Evolutionary conservation across 805 yeast genomes (phyloP), one percentile per base, ranked within the genome.

Genomic region (Starmerella stellata): DNA sequence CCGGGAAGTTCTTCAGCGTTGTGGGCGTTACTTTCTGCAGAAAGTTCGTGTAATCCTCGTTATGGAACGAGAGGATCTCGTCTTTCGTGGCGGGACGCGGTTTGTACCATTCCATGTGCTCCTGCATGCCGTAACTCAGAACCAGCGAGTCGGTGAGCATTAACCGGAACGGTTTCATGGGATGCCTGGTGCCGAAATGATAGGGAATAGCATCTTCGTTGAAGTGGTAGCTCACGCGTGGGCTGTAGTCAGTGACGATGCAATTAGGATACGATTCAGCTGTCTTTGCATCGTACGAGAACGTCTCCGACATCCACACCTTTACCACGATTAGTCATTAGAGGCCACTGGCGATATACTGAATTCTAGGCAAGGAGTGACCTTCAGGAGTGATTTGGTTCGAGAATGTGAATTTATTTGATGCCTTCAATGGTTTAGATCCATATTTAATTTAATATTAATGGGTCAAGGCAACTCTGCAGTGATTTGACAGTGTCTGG

Each of bases 111-210:
- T 90, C 96, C 95, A 87, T 81, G 47, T 75, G 69, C 51, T 82
- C 82, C 56, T 85, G 81, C 35, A 87, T 62, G 41, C 81, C 81
- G 58, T 90, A 87, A 13, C 78, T 74, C 25, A 77, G 70, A 38
- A 87, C 87, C 44, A 87, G 62, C 55, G 85, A 94, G 59, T 87
- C 95, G 0, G 98, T 87, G 34, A 87, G 68, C 85, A 83, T 77
- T 44, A 90, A 64, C 47, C 98, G 64, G 57, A 85, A 81, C 14
- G 98, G 98, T 57, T 87, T 87, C 98, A 87, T 87, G n/a, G 98
- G 98, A 58, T 87, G 98, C 43, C 74, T 70, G 1, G 80, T 78
- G 15, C 98, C 98, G 57, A 80, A 85, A 52, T 85, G 95, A 58
- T 75, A 85, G 46, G 72, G 69, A 1, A 80, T 67, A 0, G 76